Conservation (phyloP, 768 basidiomycete species). For the Mycena floridula region DNA sequence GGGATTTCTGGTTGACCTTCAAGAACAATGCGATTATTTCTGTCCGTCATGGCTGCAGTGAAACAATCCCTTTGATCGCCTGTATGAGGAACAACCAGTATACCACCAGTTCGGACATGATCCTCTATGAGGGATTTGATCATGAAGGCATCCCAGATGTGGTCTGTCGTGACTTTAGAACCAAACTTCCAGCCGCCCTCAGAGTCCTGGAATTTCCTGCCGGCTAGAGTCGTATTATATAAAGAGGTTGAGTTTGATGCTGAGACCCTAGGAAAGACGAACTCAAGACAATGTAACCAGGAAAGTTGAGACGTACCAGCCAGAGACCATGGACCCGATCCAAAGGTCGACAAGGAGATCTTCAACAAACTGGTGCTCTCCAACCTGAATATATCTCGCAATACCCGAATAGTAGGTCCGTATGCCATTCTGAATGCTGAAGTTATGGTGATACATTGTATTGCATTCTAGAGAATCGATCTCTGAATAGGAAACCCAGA, state of each 20-base stretch:
- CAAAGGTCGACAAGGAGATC: constrained; percentile 9
- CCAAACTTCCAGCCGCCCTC: constrained; percentile 21
- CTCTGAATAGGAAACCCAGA: no score
- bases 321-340: constrained; percentile 14
- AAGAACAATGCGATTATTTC: constrained; percentile 16
- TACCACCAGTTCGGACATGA: neutral
- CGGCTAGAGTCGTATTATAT: constrained; percentile 11
- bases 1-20: constrained; percentile 18
- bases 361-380: constrained; percentile 21
- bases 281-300: neutral
- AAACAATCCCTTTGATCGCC: constrained; percentile 21
- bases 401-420: constrained; percentile 16
- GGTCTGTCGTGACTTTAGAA: constrained; percentile 13
- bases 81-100: constrained; percentile 17
- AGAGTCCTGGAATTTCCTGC: constrained; percentile 3
- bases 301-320: constrained; percentile 12
- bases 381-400: constrained; percentile 18
- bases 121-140: constrained; percentile 20
- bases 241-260: constrained; percentile 11
- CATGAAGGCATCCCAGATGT: constrained; percentile 26
- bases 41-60: constrained; percentile 15
- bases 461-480: no score
- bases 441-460: no score
- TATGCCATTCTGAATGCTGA: no score
- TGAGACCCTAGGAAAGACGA: constrained; percentile 10